A percentile compares a stretch with the other conserved stretches of the same genome.
Conservation (phyloP, 2,329 filamentous ascomycete genomes). For the Hymenoscyphus albidus region DNA sequence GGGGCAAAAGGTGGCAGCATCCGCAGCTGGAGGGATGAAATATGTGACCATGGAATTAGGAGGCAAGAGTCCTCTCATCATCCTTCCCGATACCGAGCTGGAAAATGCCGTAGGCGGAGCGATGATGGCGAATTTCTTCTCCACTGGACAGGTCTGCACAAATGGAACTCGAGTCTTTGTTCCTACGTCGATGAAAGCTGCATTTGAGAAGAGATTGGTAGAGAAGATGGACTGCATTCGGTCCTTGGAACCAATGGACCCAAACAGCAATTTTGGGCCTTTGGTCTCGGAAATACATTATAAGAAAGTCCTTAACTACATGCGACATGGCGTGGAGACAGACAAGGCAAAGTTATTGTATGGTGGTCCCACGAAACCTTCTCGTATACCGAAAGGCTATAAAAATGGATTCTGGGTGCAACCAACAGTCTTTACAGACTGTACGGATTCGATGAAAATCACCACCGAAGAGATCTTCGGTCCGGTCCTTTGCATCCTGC, state of each 20-base stretch:
- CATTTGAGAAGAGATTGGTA: conserved; percentile 66
- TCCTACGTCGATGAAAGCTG: conserved; percentile 57
- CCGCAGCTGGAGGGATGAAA: conserved; percentile 77
- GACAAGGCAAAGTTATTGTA: conserved; percentile 72
- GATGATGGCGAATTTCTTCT: conserved; percentile 94
- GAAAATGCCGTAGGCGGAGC: conserved; percentile 81
- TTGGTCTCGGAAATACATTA: conserved; percentile 71
- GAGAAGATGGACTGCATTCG: conserved; percentile 68
- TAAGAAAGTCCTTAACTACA: conserved; percentile 75
- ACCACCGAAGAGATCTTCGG: conserved; percentile 84
- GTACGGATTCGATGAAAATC: conserved; percentile 77
- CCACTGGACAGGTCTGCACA: conserved; percentile 86
- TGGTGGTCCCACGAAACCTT: conserved; percentile 62
- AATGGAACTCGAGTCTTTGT: conserved; percentile 89
- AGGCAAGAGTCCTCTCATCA: conserved; percentile 76
- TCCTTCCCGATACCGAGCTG: conserved; percentile 75
- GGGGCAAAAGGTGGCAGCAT: conserved; percentile 73
- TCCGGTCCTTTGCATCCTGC: conserved; percentile 77
- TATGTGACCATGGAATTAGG: conserved; percentile 91
- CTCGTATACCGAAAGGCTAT: conserved; percentile 34
- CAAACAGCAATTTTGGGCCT: conserved; percentile 76
- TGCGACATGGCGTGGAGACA: conserved; percentile 66
- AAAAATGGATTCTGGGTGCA: conserved; percentile 74
- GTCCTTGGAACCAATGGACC: conserved; percentile 68
- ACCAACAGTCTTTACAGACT: conserved; percentile 83